These are phyloP conservation scores for barley (Hordeum vulgare) DNA, from an alignment of 176 grass and related monocot species.

Conservation along the genomic window DNA sequence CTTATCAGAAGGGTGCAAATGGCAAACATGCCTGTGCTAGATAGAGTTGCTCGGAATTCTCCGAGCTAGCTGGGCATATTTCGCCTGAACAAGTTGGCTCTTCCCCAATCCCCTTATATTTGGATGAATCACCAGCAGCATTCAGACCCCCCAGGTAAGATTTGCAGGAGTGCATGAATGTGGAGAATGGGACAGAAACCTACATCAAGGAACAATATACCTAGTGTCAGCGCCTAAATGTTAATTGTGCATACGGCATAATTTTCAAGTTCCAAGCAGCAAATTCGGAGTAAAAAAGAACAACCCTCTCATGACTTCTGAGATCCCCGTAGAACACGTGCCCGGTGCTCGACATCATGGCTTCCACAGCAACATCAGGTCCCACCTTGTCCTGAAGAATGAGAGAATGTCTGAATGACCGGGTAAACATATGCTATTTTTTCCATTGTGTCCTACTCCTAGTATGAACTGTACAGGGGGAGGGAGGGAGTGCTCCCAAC, in stretches of 20 bases:
- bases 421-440: neutral
- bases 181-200: constrained; percentile 72
- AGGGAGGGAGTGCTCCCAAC: constrained; percentile 24
- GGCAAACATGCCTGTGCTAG: constrained; percentile 64
- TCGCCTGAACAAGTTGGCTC: constrained; percentile 28
- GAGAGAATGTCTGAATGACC: neutral
- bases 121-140: constrained; percentile 20
- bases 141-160: constrained; percentile 33
- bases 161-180: constrained; percentile 67
- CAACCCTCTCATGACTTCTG: constrained; percentile 87
- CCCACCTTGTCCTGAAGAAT: constrained; percentile 67
- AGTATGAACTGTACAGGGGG: neutral
- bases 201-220: constrained; percentile 10
- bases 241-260: neutral
- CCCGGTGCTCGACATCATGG: constrained; percentile 71
- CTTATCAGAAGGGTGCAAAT: neutral
- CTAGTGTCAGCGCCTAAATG: neutral
- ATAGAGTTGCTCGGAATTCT: constrained; percentile 52
- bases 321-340: constrained; percentile 79
- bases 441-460: neutral
- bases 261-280: neutral
- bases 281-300: neutral
- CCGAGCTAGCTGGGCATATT: constrained; percentile 25
- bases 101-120: constrained; percentile 4
- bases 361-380: constrained; percentile 53